A percentile compares a stretch with the other conserved stretches of the same genome.
These are phyloP conservation scores for Macrocystidia cucumis DNA, from an alignment of 1,284 basidiomycete genomes.

Conservation along the genomic window DNA sequence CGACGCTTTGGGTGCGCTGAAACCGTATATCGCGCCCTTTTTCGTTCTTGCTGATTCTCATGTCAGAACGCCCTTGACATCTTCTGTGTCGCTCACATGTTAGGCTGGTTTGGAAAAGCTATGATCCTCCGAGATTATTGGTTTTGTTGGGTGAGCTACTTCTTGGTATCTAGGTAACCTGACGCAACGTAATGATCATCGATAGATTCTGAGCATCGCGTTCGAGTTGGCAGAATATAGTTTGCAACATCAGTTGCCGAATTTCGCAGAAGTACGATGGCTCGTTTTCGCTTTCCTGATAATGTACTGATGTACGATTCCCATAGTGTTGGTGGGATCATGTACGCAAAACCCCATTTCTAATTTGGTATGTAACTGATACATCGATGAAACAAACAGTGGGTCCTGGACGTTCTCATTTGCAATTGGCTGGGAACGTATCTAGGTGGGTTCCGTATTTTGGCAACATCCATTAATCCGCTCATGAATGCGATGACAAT, in stretches of 20 bases:
- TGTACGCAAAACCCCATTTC: constrained; percentile 35
- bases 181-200: constrained; percentile 8
- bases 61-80: constrained; percentile 72
- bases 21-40: constrained; percentile 5
- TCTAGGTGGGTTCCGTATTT: constrained; percentile 45
- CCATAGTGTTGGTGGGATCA: constrained; percentile 84
- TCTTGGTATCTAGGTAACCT: constrained; percentile 7
- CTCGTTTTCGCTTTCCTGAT: constrained; percentile 12
- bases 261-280: constrained; percentile 74
- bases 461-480: constrained; percentile 9
- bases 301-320: constrained; percentile 8
- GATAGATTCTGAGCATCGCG: constrained; percentile 74
- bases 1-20: constrained; percentile 54
- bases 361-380: constrained; percentile 2
- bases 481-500: constrained; percentile 12
- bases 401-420: constrained; percentile 76
- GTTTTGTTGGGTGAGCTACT: constrained; percentile 72
- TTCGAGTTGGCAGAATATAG: constrained; percentile 85
- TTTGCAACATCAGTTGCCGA: constrained; percentile 73
- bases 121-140: constrained; percentile 82
- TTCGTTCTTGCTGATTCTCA: constrained; percentile 5
- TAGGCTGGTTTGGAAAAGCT: constrained; percentile 86
- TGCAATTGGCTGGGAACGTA: constrained; percentile 86
- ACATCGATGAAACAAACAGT: constrained; percentile 34
- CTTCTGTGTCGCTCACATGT: constrained; percentile 73